phyloP scores from a whole-genome alignment of 345 rosid genomes.

The Draba incana region DNA sequence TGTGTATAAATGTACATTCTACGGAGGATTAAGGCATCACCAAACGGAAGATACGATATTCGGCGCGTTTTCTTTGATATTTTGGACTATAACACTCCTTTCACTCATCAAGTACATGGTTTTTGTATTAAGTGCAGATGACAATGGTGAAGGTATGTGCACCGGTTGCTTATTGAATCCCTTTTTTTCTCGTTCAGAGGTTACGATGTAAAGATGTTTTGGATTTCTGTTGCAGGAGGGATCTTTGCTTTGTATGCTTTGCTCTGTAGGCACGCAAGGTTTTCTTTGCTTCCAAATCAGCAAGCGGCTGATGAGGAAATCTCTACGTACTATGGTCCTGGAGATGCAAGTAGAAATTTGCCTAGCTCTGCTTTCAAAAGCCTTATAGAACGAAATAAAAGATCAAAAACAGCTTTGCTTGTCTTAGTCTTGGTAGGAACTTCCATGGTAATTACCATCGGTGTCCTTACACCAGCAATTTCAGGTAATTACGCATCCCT shows the following conservation, averaged over 20 bases:
- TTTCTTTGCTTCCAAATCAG: slow-evolving; percentile 86
- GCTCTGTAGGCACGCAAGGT: slow-evolving; percentile 78
- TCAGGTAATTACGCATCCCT: slow-evolving; percentile 51
- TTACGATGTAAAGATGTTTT: slow-evolving; percentile 27
- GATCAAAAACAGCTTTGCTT: slow-evolving; percentile 69
- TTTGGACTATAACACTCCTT: slow-evolving; percentile 83
- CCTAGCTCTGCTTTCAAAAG: slow-evolving; percentile 54
- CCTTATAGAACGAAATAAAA: slow-evolving; percentile 64
- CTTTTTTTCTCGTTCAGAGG: background rate
- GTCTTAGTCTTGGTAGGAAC: slow-evolving; percentile 73
- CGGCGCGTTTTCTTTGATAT: slow-evolving; percentile 82
- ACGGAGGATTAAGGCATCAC: slow-evolving; percentile 59
- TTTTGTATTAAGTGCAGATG: slow-evolving; percentile 64
- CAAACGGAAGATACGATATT: slow-evolving; percentile 68
- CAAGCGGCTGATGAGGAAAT: slow-evolving; percentile 96
- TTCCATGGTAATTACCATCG: slow-evolving; percentile 60
- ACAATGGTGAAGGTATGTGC: slow-evolving; percentile 85
- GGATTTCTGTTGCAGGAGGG: slow-evolving; percentile 66
- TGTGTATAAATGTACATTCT: slow-evolving; percentile 78
- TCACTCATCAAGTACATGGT: slow-evolving; percentile 75
- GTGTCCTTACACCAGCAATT: slow-evolving; percentile 86
- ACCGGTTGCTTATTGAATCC: background rate
- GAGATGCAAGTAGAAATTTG: slow-evolving; percentile 49
- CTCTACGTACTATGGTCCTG: slow-evolving; percentile 63
- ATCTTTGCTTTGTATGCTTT: slow-evolving; percentile 81